Conservation (phyloP, 2,329 filamentous ascomycete genomes). For the Bipolaris oryzae region DNA sequence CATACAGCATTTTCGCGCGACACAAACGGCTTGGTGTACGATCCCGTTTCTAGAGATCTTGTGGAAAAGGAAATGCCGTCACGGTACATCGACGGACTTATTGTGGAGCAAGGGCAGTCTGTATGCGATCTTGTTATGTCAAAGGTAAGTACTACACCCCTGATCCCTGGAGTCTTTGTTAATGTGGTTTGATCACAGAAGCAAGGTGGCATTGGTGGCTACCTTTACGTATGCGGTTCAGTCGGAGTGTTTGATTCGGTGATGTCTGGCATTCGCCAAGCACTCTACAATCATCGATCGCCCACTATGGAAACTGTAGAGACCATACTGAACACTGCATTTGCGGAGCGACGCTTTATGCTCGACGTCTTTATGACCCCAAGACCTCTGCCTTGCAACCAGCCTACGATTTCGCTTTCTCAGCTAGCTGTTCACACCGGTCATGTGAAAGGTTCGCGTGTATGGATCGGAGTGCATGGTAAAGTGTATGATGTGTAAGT, state of each 20-base stretch:
- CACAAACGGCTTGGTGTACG: constrained; percentile 55
- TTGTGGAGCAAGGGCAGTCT: constrained; percentile 58
- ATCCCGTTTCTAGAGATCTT: constrained; percentile 51
- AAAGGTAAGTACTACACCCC: constrained; percentile 41
- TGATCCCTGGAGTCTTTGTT: not conserved
- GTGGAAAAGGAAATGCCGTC: constrained; percentile 58
- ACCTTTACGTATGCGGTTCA: constrained; percentile 59
- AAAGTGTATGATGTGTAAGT: constrained; percentile 78
- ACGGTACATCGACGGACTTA: constrained; percentile 60
- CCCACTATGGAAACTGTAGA: constrained; percentile 32
- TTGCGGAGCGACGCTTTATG: constrained; percentile 34
- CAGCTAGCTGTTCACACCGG: constrained; percentile 32
- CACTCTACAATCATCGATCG: constrained; percentile 51
- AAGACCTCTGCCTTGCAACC: constrained; percentile 32
- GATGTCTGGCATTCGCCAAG: constrained; percentile 62
- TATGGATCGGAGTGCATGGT: constrained; percentile 87
- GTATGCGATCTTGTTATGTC: constrained; percentile 63
- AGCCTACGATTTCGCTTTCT: constrained; percentile 31
- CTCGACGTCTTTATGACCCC: constrained; percentile 38
- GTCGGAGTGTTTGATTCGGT: constrained; percentile 60
- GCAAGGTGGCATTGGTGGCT: constrained; percentile 31
- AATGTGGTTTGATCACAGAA: not conserved
- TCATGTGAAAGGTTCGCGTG: constrained; percentile 46
- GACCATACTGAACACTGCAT: constrained; percentile 30
- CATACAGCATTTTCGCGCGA: constrained; percentile 62